These are phyloP conservation scores for Tylopilus sp. DNA, from an alignment of 1,284 basidiomycete species.

Conservation along the genomic window DNA sequence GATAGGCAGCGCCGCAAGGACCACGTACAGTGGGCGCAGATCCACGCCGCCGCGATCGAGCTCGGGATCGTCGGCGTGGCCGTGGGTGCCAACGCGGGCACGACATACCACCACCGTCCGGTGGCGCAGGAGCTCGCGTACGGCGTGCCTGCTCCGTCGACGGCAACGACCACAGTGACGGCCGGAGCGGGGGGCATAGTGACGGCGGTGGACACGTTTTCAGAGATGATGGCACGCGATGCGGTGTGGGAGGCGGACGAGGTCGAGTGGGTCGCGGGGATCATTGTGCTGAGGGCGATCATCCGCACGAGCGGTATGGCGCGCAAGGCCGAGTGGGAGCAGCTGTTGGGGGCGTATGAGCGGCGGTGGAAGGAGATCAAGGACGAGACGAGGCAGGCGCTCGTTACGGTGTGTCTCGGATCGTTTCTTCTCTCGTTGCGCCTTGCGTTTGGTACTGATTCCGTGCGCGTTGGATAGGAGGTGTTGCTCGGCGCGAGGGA, in stretches of 20 bases:
- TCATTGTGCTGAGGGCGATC: conserved; percentile 50
- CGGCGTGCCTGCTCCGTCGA: background rate
- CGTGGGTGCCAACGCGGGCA: conserved; percentile 3
- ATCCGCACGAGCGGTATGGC: conserved; percentile 45
- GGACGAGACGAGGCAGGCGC: conserved; percentile 54
- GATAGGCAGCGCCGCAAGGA: conserved; percentile 56
- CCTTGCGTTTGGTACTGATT: background rate
- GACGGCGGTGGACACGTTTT: conserved; percentile 35
- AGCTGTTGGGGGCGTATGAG: conserved; percentile 50
- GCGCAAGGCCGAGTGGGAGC: conserved; percentile 48
- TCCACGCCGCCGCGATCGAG: conserved; percentile 58
- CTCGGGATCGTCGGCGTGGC: conserved; percentile 37
- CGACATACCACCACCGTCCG: conserved; percentile 16
- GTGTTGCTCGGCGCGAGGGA: conserved; percentile 45
- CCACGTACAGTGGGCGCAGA: conserved; percentile 56
- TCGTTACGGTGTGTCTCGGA: conserved; percentile 45
- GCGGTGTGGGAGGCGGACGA: conserved; percentile 59
- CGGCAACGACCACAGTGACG: background rate
- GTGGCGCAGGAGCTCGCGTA: conserved; percentile 20
- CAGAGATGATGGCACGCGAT: conserved; percentile 53
- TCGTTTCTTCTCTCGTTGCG: background rate
- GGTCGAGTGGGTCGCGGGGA: conserved; percentile 61
- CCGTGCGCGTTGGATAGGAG: conserved; percentile 33
- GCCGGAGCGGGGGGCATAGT: background rate
- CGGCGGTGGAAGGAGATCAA: conserved; percentile 61